These are phyloP conservation scores for Rhypophila decipiens DNA, from an alignment of 495 filamentous ascomycete species.

Conservation along the genomic window DNA sequence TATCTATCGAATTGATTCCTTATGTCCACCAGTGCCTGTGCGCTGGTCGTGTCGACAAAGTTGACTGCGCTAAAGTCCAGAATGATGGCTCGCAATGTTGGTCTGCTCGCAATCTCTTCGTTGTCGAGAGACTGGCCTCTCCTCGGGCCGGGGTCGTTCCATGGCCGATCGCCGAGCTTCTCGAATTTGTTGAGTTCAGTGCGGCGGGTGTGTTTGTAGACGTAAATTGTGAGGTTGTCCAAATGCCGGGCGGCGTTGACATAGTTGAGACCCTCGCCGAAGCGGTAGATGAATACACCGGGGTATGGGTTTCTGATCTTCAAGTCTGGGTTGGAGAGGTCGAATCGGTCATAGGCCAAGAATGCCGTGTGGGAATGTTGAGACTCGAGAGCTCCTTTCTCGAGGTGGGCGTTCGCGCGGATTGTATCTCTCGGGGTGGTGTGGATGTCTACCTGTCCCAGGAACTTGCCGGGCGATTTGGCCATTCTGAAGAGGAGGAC, in stretches of 20 bases:
- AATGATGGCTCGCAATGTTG: constrained; percentile 42
- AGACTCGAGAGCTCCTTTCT: not conserved
- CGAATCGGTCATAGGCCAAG: constrained; percentile 33
- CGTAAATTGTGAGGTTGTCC: constrained; percentile 37
- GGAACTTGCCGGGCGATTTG: constrained; percentile 37
- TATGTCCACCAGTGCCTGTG: constrained; percentile 44
- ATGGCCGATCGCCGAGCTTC: constrained; percentile 46
- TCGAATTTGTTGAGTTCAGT: constrained; percentile 28
- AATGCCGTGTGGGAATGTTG: constrained; percentile 30
- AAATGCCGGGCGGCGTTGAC: constrained; percentile 44
- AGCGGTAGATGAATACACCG: constrained; percentile 47
- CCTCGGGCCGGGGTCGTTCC: constrained; percentile 87
- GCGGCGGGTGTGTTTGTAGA: constrained; percentile 35
- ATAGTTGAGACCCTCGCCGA: constrained; percentile 48
- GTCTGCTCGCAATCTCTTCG: constrained; percentile 27
- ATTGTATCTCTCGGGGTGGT: constrained; percentile 8
- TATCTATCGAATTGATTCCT: constrained; percentile 45
- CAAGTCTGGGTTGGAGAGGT: constrained; percentile 38
- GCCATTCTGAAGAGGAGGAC: constrained; percentile 43
- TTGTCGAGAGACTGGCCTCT: constrained; percentile 36
- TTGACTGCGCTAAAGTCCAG: constrained; percentile 45
- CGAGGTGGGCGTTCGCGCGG: constrained; percentile 5
- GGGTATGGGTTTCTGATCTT: constrained; percentile 35
- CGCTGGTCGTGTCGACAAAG: constrained; percentile 42
- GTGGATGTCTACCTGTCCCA: constrained; percentile 25